Percentiles rank a stretch among this genome's conserved stretches.
phyloP scores from a whole-genome alignment of 1,284 basidiomycete species.

The Marasmius tenuissimus region DNA sequence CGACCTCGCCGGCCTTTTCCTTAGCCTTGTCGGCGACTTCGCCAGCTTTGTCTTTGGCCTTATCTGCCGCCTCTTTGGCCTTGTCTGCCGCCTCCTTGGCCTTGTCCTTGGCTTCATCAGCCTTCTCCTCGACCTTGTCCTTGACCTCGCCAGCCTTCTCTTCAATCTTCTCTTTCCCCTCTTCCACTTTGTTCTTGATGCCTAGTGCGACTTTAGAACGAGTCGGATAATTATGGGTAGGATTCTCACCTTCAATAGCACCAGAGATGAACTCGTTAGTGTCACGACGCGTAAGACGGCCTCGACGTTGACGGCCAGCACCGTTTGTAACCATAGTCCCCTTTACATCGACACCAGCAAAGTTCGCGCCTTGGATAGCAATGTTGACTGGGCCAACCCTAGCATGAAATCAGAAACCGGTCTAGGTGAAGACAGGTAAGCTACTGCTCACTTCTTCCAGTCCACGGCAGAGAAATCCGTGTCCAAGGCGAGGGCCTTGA shows the following conservation, averaged over 20 bases:
- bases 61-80: slow-evolving; percentile 21
- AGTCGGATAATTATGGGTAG: background rate
- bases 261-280: background rate
- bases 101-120: background rate
- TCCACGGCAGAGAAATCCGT: slow-evolving; percentile 40
- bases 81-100: slow-evolving; percentile 11
- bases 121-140: background rate
- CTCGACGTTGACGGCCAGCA: slow-evolving; percentile 22
- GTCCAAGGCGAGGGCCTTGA: slow-evolving; percentile 43
- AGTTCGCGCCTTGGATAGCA: slow-evolving; percentile 25
- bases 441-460: slow-evolving; percentile 23
- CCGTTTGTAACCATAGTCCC: slow-evolving; percentile 27
- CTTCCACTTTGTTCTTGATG: background rate
- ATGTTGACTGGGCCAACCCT: slow-evolving; percentile 32
- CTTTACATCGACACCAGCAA: slow-evolving; percentile 20
- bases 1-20: slow-evolving; percentile 14
- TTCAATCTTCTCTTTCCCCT: background rate
- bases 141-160: background rate
- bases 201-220: background rate
- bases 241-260: background rate
- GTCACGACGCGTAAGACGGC: background rate
- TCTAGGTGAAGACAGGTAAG: background rate
- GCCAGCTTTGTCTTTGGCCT: background rate
- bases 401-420: background rate
- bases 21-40: slow-evolving; percentile 1